A percentile compares a stretch with the other conserved stretches of the same genome.
phyloP scores from a whole-genome alignment of 2,329 filamentous ascomycete genomes.

The Aspergillus ochraceus region DNA sequence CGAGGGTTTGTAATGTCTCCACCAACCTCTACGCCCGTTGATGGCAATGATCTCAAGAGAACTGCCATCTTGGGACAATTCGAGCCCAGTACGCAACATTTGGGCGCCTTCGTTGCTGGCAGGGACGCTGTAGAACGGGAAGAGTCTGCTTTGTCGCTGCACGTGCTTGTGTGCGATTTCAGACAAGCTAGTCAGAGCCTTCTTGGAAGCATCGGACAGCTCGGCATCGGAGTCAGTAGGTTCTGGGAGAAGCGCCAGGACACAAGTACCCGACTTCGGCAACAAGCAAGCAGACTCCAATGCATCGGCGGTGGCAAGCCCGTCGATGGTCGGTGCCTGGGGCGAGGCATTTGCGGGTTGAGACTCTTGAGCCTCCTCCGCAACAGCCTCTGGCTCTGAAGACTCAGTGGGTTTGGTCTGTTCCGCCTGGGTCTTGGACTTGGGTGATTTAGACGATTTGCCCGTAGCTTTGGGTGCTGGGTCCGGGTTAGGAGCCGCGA shows the following conservation, averaged over 20 bases:
- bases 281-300: conserved; percentile 72
- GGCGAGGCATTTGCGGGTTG: conserved; percentile 53
- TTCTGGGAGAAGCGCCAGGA: conserved; percentile 70
- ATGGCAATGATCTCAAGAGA: conserved; percentile 72
- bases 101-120: conserved; percentile 58
- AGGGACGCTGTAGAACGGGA: conserved; percentile 80
- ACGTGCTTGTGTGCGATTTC: conserved; percentile 76
- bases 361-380: conserved; percentile 33
- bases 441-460: conserved; percentile 45
- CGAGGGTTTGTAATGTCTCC: conserved; percentile 66
- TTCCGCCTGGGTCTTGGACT: conserved; percentile 34
- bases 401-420: conserved; percentile 52
- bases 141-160: conserved; percentile 65
- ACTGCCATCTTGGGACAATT: conserved; percentile 53
- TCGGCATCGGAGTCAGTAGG: conserved; percentile 53
- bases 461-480: conserved; percentile 51
- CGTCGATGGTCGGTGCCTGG: conserved; percentile 62
- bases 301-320: conserved; percentile 63
- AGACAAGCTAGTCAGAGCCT: conserved; percentile 64
- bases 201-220: conserved; percentile 41
- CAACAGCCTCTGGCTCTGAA: conserved; percentile 50
- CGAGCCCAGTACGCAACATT: conserved; percentile 61
- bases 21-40: conserved; percentile 86
- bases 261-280: conserved; percentile 75
- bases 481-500: conserved; percentile 75